Base-by-base conservation (phyloP, 805 yeast species). In the Metschnikowia peoriensis region DNA sequence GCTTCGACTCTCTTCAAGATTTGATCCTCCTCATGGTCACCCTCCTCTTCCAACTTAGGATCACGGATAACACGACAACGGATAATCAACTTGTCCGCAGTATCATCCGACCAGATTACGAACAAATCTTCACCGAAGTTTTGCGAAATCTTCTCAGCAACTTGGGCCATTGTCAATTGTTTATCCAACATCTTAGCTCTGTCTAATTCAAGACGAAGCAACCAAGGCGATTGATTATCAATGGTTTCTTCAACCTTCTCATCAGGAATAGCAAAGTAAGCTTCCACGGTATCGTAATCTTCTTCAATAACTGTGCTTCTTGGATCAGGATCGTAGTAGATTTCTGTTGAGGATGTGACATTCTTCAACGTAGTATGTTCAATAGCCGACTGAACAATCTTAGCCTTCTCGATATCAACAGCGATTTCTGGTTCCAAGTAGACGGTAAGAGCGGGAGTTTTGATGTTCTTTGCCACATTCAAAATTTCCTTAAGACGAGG, bases 361-460 rank as follows among this genome's bases (percentile, higher is more conserved):
- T 93, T 92, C 75, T 85, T 88, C 70, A 94, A 77, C 1, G 96
- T 88, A 1, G 99, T 94, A 63, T 94, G 98, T 70, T 94, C 98
- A 66, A 94, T 93, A 0, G 97, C 96, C 54, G 97, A 89, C 76
- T 96, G 97, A 42, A 94, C 89, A 43, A 86, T 85, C 77, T 94
- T 94, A 10, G 99, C 98, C 71, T 79, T 84, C 69, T 92, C 97
- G 70, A 92, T 93, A 63, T 94, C 97, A 45, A 82, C 79, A 6
- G 97, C 92, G 57, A 85, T 80, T 40, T 84, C 93, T 6, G 85
- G 84, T 45, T 89, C 80, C 68, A 94, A 76, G 68, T 92, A 94
- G n/a, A 93, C 97, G 9, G 97, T 91, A 67, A 93, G 78, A 12
- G 97, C 96, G n/a, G 99, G 99, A n/a, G 99, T 94, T 75, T 93